Evolutionary conservation across 148 eudicot species (phyloP).

Genomic region (Chenopodium quinoa): DNA sequence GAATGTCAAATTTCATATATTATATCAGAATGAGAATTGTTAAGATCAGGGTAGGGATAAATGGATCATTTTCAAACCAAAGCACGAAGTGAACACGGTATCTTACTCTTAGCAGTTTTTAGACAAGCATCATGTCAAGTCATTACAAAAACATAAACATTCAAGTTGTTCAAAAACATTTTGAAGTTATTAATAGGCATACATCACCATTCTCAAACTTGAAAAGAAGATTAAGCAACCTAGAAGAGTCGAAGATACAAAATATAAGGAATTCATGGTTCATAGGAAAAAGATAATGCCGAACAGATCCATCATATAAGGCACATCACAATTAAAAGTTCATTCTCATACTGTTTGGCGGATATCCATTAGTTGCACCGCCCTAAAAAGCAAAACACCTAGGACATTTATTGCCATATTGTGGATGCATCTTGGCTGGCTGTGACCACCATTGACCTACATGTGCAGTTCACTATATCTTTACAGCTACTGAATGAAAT

Average conservation of each 20-base stretch:
- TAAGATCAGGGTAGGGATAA: neutral
- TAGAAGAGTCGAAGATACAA: neutral
- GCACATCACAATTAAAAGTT: neutral
- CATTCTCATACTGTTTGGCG: neutral
- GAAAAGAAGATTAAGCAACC: slow-evolving; percentile 4
- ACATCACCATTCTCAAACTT: neutral
- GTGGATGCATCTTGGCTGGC: neutral
- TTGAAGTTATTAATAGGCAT: neutral
- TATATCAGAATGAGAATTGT: neutral
- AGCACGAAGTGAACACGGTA: neutral
- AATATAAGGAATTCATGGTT: neutral
- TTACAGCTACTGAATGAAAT: neutral
- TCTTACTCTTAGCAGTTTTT: neutral
- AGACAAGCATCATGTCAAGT: neutral
- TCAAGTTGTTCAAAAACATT: neutral
- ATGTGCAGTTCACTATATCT: neutral
- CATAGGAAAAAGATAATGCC: neutral
- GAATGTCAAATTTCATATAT: neutral
- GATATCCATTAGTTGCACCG: neutral
- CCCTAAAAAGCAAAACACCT: neutral
- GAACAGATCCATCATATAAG: neutral
- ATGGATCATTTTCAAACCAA: neutral
- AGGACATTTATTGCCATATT: neutral
- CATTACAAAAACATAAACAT: neutral
- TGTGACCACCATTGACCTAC: neutral